Conservation (phyloP, 2,329 filamentous ascomycete species). For the Metarhizium album region DNA sequence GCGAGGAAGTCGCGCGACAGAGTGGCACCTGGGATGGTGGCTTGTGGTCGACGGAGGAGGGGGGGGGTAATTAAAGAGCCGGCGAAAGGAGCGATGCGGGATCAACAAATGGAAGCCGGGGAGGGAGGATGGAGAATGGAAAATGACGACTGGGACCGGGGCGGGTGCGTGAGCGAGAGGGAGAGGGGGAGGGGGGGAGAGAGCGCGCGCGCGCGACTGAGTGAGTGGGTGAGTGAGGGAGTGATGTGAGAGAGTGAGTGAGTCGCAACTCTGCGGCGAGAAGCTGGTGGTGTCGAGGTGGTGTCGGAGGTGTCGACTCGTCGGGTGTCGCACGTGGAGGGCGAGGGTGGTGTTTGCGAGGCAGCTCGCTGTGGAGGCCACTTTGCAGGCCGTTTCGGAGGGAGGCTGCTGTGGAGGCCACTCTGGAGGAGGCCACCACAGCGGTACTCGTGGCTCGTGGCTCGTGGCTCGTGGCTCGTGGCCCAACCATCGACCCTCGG, state of each 20-base stretch:
- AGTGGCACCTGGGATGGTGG: too few relatives aligned
- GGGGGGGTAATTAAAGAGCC: too few relatives aligned
- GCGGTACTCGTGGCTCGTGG: too few relatives aligned
- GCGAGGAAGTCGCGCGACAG: not conserved
- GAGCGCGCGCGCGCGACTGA: too few relatives aligned
- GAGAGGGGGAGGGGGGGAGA: not conserved
- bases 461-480: too few relatives aligned
- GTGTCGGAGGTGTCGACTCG: not conserved
- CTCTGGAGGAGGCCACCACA: too few relatives aligned
- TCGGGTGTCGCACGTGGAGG: not conserved
- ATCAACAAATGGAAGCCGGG: not conserved
- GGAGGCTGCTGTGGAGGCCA: not conserved
- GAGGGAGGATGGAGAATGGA: not conserved
- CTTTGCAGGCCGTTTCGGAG: too few relatives aligned
- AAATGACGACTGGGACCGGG: not conserved
- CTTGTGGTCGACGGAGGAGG: not conserved
- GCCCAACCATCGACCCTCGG: too few relatives aligned
- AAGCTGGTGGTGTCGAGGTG: too few relatives aligned
- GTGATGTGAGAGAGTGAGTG: not conserved
- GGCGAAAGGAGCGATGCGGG: not conserved
- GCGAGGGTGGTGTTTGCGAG: conserved; percentile 4
- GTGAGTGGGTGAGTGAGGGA: too few relatives aligned
- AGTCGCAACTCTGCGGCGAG: not conserved
- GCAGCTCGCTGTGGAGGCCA: too few relatives aligned
- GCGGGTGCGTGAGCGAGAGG: not conserved